These are phyloP conservation scores for Aspergillaceae sp. DNA, from an alignment of 2,329 filamentous ascomycete genomes.

Conservation along the genomic window DNA sequence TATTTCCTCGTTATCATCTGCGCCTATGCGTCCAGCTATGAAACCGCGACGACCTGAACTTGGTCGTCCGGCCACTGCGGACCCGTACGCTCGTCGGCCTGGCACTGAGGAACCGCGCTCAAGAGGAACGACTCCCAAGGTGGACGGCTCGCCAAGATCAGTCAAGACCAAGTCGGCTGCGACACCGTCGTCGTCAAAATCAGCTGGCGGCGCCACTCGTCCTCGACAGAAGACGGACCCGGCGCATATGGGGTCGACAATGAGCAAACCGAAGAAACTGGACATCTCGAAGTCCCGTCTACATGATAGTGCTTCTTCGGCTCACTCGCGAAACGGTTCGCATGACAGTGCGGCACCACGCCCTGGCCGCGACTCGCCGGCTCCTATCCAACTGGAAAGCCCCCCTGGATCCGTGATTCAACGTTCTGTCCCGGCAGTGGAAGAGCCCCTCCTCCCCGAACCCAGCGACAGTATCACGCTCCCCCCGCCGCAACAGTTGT, in stretches of 20 bases:
- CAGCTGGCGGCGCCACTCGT: constrained; percentile 18
- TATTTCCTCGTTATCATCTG: constrained; percentile 46
- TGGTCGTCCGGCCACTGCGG: constrained; percentile 27
- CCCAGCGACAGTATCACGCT: not conserved
- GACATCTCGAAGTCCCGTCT: constrained; percentile 24
- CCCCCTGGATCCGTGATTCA: constrained; percentile 4
- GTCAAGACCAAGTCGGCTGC: constrained; percentile 21
- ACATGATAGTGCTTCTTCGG: constrained; percentile 19
- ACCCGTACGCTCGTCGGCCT: constrained; percentile 33
- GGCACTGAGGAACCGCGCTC: constrained; percentile 45
- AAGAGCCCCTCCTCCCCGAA: not conserved
- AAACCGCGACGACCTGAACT: constrained; percentile 31
- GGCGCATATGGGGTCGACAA: constrained; percentile 20
- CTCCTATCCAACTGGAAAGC: constrained; percentile 13
- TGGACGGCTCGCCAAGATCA: constrained; percentile 13
- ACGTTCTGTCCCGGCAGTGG: not conserved
- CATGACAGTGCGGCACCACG: constrained; percentile 11
- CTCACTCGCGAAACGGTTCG: constrained; percentile 16
- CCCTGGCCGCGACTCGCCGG: constrained; percentile 37
- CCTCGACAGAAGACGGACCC: constrained; percentile 25
- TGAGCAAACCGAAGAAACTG: constrained; percentile 25
- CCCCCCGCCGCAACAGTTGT: not conserved
- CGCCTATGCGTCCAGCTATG: constrained; percentile 45
- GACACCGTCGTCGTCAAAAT: constrained; percentile 22
- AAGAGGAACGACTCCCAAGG: constrained; percentile 20